Base-by-base conservation (phyloP, 1,284 basidiomycete species). In the Pascua sp. region DNA sequence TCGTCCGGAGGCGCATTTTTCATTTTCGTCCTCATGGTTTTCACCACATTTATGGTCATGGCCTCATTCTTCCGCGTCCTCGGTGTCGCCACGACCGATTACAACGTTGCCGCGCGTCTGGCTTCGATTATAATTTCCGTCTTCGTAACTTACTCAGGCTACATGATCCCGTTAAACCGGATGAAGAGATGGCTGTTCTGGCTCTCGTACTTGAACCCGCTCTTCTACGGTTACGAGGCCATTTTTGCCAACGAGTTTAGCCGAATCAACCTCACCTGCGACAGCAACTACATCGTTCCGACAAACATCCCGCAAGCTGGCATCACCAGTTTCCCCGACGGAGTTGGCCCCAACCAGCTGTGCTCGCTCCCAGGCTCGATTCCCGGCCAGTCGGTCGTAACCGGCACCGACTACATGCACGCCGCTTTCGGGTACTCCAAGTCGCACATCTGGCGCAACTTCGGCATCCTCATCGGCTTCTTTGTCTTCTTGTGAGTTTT, bases 101-200 rank as follows among this genome's bases (percentile, higher is more conserved):
- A 80, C 70, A 78, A 82, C 65, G 77, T 80, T 24, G 81, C 81
- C 0, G 81, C 81, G 17, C 75, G 81, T 51, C 68, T 81, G 17
- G 81, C 81, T 0, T 76, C 78, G 10, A 69, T 82, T 5, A 62
- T 82, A 44, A 78, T 82, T 62, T 77, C 75, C 0, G 56, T 75
- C 54, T 77, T 80, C 79, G 56, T 72, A 38, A 72, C 72, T 3
- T 74, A 72, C 63, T 69, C 70, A 8, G 71, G 67, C 42, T 76
- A 76, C 52, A 71, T 76, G 65, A 73, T 75, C 53, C 79, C 79
- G 80, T 73, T 86, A 9, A 81, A 82, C 62, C 80, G 83, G 57
- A 91, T 94, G 90, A 88, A 90, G 72, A 79, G 88, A 51, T 94
- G 90, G 90, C 73, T 93, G 15, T 90, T 89, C 80, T 92, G 90